Conservation (phyloP, 116 monocot species). For the Phalaenopsis hybrid region DNA sequence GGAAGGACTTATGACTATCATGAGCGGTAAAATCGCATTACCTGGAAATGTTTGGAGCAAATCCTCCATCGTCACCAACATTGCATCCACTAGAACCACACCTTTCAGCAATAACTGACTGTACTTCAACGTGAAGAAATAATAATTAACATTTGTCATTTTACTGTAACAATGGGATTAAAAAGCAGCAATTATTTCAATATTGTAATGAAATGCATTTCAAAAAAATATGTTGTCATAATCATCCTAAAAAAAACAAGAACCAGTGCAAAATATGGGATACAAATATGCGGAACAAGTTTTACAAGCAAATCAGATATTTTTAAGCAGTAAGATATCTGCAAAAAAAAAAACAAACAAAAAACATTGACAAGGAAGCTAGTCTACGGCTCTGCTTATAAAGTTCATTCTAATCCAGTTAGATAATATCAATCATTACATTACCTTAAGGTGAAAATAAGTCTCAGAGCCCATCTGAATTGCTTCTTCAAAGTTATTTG, state of each 20-base stretch:
- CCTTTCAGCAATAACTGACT: constrained; percentile 69
- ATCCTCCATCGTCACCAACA: constrained; percentile 84
- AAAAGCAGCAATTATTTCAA: not conserved
- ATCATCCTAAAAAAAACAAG: not conserved
- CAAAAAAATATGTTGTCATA: not conserved
- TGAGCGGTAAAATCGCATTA: constrained; percentile 13
- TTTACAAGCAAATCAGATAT: not conserved
- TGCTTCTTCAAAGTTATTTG: constrained; percentile 80
- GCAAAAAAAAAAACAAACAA: not conserved
- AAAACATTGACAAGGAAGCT: not conserved
- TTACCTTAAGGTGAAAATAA: constrained; percentile 93
- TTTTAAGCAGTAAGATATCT: not conserved
- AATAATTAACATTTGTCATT: not conserved
- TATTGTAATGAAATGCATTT: not conserved
- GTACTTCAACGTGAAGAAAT: constrained; percentile 55
- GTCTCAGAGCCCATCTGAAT: constrained; percentile 93
- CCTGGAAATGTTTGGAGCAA: constrained; percentile 89
- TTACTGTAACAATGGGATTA: not conserved
- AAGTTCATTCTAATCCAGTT: not conserved
- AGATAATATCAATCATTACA: not conserved
- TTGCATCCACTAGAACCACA: constrained; percentile 68
- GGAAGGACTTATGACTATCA: not conserved
- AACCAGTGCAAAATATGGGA: not conserved
- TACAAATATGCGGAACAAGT: not conserved
- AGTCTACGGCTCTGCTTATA: not conserved